Conservation (phyloP, 805 yeast genomes). For the Sugiyamaella americana region DNA sequence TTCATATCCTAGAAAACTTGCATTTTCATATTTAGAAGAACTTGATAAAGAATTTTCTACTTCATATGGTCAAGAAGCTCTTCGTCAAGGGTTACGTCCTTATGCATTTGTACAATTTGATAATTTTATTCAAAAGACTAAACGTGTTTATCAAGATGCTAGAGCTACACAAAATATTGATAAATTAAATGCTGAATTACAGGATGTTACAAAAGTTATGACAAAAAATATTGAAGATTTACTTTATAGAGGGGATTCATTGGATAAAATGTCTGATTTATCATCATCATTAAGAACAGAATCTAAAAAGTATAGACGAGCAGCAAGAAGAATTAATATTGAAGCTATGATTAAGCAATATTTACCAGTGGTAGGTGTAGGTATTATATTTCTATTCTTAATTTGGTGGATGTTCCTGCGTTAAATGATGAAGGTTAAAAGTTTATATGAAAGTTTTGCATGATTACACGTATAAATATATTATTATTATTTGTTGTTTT, state of each 20-base stretch:
- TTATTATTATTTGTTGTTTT: too few relatives aligned
- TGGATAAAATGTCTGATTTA: conserved; percentile 83
- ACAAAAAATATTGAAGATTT: conserved; percentile 94
- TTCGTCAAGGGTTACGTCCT: conserved; percentile 65
- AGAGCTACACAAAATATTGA: conserved; percentile 87
- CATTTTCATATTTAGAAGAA: conserved; percentile 80
- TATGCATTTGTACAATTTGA: conserved; percentile 85
- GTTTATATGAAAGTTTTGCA: too few relatives aligned
- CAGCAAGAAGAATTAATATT: conserved; percentile 85
- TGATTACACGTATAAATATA: too few relatives aligned
- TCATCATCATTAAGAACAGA: conserved; percentile 74
- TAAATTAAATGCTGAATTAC: conserved; percentile 76
- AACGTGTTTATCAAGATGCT: conserved; percentile 82
- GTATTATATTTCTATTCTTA: conserved; percentile 61
- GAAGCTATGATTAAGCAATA: conserved; percentile 86
- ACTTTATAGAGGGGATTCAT: conserved; percentile 87
- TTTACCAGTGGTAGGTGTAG: conserved; percentile 74
- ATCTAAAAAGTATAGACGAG: conserved; percentile 78
- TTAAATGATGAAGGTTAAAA: conserved; percentile 7
- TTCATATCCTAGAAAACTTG: conserved; percentile 80
- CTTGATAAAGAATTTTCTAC: conserved; percentile 74
- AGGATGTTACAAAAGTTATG: conserved; percentile 92
- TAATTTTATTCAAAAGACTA: conserved; percentile 66
- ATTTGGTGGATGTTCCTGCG: conserved; percentile 75
- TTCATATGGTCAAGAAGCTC: conserved; percentile 67